Conservation (phyloP, 176 grass and related monocot genomes). For the Phyllostachys edulis region DNA sequence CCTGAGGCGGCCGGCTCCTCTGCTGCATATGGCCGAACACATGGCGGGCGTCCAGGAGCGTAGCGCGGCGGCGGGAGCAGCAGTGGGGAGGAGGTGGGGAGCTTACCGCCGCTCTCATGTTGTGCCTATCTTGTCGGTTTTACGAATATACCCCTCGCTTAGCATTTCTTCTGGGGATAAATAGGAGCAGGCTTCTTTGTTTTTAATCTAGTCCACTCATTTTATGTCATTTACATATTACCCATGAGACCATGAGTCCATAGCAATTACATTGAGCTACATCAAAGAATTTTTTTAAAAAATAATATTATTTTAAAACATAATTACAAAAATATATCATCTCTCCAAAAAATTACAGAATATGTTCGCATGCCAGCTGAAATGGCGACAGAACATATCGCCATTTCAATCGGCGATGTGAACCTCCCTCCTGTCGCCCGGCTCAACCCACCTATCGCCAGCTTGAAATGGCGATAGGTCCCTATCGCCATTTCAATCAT, state of each 20-base stretch:
- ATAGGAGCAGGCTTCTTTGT: background rate
- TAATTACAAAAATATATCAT: too few relatives aligned
- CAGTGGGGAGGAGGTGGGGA: background rate
- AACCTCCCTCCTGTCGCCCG: too few relatives aligned
- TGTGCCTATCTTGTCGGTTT: background rate
- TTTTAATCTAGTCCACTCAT: background rate
- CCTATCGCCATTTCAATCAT: too few relatives aligned
- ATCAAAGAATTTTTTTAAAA: too few relatives aligned
- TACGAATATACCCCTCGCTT: background rate
- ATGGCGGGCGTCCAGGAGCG: slow-evolving; percentile 27
- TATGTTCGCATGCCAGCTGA: too few relatives aligned
- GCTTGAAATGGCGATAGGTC: too few relatives aligned
- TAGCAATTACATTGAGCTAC: too few relatives aligned
- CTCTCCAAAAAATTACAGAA: too few relatives aligned
- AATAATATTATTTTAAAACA: too few relatives aligned
- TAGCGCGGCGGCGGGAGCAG: background rate
- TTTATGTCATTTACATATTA: background rate
- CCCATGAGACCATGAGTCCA: background rate
- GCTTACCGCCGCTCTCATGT: slow-evolving; percentile 32
- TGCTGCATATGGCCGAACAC: slow-evolving; percentile 45
- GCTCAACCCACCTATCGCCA: too few relatives aligned
- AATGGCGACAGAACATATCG: too few relatives aligned
- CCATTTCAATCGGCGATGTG: too few relatives aligned
- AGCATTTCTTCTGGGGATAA: background rate
- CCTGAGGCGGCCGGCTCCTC: background rate